Percentiles rank a stretch among this genome's conserved stretches.
These are phyloP conservation scores for Cymbopogon flexuosus DNA, from an alignment of 202 grass and related monocot species.

Conservation along the genomic window DNA sequence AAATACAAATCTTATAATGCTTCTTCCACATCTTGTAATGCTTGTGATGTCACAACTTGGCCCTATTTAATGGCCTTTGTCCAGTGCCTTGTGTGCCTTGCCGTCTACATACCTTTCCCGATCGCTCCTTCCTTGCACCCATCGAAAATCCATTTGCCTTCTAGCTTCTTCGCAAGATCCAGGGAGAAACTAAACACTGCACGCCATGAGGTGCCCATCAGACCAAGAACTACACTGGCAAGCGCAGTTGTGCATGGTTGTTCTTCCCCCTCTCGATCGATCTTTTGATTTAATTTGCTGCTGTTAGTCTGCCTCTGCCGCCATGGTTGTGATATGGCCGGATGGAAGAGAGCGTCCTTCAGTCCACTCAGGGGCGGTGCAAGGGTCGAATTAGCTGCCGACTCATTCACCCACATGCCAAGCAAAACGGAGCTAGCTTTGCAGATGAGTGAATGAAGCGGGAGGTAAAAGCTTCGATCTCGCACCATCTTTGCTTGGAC, in stretches of 20 bases:
- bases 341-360: slow-evolving; percentile 96
- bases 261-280: not conserved
- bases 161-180: slow-evolving; percentile 30
- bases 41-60: slow-evolving; percentile 36
- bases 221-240: not conserved
- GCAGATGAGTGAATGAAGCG: slow-evolving; percentile 99
- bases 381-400: slow-evolving; percentile 95
- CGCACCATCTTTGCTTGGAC: slow-evolving; percentile 82
- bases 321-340: not conserved
- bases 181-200: not conserved
- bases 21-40: slow-evolving; percentile 5
- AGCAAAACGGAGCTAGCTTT: slow-evolving; percentile 49
- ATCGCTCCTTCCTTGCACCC: not conserved
- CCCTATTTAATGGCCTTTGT: slow-evolving; percentile 51
- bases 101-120: not conserved
- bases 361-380: slow-evolving; percentile 78
- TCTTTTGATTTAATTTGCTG: not conserved
- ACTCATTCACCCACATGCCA: slow-evolving; percentile 97
- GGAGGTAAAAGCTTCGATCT: slow-evolving; percentile 85
- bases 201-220: not conserved
- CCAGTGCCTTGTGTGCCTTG: slow-evolving; percentile 23
- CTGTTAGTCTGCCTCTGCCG: not conserved
- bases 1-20: slow-evolving; percentile 22
- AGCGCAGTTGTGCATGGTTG: not conserved
- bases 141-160: slow-evolving; percentile 7